Evolutionary conservation across 805 yeast genomes (phyloP).

Genomic region (Scheffersomyces amazonensis): DNA sequence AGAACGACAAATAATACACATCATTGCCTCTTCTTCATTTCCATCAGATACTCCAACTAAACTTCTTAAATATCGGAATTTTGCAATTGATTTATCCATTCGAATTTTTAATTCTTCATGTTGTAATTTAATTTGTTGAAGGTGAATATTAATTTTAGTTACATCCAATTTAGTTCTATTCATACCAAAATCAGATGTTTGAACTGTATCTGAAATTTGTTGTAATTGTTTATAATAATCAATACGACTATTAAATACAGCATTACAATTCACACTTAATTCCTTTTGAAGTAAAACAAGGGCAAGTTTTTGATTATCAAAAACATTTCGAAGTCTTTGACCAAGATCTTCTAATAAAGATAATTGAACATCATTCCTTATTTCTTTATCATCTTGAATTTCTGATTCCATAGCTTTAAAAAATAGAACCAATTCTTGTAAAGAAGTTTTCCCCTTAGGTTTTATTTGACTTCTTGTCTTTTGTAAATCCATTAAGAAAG

Average conservation of each 20-base stretch:
- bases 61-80: conserved; percentile 31
- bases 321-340: conserved; percentile 22
- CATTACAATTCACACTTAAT: conserved; percentile 50
- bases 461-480: conserved; percentile 20
- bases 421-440: conserved; percentile 30
- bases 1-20: conserved; percentile 79
- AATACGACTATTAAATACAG: conserved; percentile 74
- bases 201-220: conserved; percentile 79
- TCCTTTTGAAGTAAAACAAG: conserved; percentile 43
- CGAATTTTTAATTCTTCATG: not conserved
- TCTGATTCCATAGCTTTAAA: conserved; percentile 25
- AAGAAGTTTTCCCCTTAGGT: conserved; percentile 26
- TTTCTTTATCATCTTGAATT: conserved; percentile 10
- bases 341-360: conserved; percentile 18
- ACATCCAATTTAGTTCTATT: not conserved
- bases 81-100: conserved; percentile 31
- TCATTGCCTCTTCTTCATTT: conserved; percentile 34
- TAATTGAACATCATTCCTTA: conserved; percentile 15
- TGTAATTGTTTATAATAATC: conserved; percentile 84
- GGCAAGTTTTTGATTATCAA: conserved; percentile 44
- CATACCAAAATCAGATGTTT: conserved; percentile 22
- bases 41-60: conserved; percentile 13
- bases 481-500: conserved; percentile 22
- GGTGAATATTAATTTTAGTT: not conserved
- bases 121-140: not conserved